A percentile compares a stretch with the other conserved stretches of the same genome.
These are phyloP conservation scores for Acacia concinna DNA, from an alignment of 331 rosid genomes.

Conservation along the genomic window DNA sequence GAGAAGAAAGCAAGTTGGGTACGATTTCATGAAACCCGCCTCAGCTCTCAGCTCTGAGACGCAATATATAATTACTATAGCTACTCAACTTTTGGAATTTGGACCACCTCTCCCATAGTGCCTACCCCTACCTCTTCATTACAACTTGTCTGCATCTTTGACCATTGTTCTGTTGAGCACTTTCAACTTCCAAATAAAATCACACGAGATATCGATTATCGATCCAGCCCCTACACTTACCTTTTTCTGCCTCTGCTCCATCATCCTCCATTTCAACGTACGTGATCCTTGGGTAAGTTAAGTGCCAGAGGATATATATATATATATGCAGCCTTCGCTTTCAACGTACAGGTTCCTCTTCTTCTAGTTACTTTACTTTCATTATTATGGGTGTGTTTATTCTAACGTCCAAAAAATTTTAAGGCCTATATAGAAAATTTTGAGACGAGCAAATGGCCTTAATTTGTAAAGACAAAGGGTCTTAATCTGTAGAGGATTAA, in stretches of 20 bases:
- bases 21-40: not conserved
- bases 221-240: not conserved
- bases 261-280: not conserved
- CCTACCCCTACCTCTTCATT: slow-evolving; percentile 2
- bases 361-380: too few species aligned
- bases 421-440: too few species aligned
- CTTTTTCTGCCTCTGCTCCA: not conserved
- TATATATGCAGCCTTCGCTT: not conserved
- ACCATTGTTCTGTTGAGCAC: not conserved
- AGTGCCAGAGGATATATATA: too few species aligned
- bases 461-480: too few species aligned
- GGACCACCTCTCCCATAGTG: slow-evolving; percentile 34
- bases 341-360: too few species aligned
- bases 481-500: too few species aligned
- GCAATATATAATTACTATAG: not conserved
- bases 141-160: not conserved
- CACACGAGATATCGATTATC: not conserved
- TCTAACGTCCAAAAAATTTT: too few species aligned
- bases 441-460: too few species aligned
- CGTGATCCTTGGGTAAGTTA: not conserved
- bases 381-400: too few species aligned
- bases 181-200: not conserved
- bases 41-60: too few species aligned
- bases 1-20: not conserved
- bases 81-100: not conserved